A percentile compares a stretch with the other conserved stretches of the same genome.
Conservation (phyloP, 768 basidiomycete species). For the Boletus sensibilis region DNA sequence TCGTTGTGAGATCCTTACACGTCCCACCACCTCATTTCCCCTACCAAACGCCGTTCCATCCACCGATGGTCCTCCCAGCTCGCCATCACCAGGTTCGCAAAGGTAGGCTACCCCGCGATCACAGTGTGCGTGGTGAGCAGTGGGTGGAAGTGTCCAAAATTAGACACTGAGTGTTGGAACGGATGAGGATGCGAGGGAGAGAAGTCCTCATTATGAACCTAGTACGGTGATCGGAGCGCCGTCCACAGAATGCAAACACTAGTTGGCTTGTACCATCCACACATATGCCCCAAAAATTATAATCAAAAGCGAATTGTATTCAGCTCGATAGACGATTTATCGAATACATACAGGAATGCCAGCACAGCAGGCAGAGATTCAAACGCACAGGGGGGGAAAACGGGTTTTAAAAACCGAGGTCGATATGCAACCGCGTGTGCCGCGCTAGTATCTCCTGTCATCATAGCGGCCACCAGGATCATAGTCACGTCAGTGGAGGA, state of each 20-base stretch:
- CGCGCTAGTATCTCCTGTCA: conserved; percentile 40
- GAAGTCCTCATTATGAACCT: conserved; percentile 58
- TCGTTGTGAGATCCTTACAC: too few species aligned
- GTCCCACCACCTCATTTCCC: conserved; percentile 70
- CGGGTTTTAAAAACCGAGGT: conserved; percentile 2
- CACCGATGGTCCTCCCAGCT: conserved; percentile 59
- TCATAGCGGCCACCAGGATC: conserved; percentile 44
- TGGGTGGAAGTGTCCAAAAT: conserved; percentile 73
- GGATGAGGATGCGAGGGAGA: conserved; percentile 57
- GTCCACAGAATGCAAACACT: conserved; percentile 1
- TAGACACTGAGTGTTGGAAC: conserved; percentile 65
- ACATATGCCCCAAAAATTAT: background rate
- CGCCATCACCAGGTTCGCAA: conserved; percentile 70
- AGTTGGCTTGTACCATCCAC: too few species aligned
- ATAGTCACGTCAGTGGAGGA: conserved; percentile 8
- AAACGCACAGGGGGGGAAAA: background rate
- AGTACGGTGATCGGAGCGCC: conserved; percentile 60
- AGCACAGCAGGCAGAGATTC: background rate
- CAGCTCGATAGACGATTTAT: conserved; percentile 14
- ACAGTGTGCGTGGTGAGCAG: background rate
- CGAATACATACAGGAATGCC: conserved; percentile 24
- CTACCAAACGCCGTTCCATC: conserved; percentile 58
- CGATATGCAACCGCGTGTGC: conserved; percentile 3
- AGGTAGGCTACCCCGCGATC: conserved; percentile 60
- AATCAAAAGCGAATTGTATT: conserved; percentile 18